Conservation (phyloP, 495 filamentous ascomycete genomes). For the Astrothelium subdiscretum region DNA sequence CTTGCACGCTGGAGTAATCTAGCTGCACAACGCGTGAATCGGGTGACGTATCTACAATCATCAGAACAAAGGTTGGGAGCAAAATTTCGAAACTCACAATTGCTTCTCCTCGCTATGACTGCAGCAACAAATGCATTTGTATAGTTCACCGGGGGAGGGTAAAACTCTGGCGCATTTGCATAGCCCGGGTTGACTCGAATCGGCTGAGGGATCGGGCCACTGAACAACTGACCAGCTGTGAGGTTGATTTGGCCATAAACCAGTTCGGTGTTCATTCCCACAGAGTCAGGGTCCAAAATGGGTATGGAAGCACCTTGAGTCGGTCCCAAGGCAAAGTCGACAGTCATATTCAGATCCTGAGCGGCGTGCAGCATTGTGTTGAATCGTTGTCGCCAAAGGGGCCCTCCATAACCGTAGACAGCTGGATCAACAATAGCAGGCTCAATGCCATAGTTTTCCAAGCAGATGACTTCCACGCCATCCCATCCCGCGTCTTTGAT, state of each 20-base stretch:
- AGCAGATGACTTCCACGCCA: neutral
- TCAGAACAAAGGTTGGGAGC: neutral
- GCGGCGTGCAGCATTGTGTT: neutral
- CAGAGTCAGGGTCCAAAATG: neutral
- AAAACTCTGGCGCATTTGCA: neutral
- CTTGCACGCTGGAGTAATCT: neutral
- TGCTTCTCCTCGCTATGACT: neutral
- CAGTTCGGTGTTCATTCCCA: neutral
- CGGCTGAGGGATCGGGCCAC: neutral
- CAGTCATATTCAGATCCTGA: neutral
- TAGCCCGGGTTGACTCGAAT: neutral
- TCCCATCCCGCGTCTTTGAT: neutral
- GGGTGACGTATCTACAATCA: neutral
- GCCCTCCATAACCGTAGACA: neutral
- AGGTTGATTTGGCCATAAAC: neutral
- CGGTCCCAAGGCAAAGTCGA: neutral
- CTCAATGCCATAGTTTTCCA: neutral
- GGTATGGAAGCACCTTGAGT: slow-evolving; percentile 1
- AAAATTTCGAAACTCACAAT: neutral
- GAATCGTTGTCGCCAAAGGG: neutral
- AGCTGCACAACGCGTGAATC: neutral
- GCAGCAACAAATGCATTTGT: neutral
- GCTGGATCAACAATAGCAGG: neutral
- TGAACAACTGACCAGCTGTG: neutral
- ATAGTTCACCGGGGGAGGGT: neutral